A percentile compares a stretch with the other conserved stretches of the same genome.
phyloP scores from a whole-genome alignment of 306 rosid genomes.

The Acacia melanoxylon region DNA sequence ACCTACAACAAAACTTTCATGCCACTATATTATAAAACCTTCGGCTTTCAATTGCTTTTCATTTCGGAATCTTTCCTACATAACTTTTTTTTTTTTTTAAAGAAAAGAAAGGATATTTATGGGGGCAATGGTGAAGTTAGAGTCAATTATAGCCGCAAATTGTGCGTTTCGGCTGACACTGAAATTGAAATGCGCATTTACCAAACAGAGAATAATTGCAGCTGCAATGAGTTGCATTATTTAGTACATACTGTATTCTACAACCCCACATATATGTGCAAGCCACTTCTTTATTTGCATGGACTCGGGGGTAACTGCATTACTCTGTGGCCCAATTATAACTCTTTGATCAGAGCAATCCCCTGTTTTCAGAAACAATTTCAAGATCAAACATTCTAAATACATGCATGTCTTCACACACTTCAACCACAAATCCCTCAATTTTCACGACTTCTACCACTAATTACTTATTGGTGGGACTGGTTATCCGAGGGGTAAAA shows the following conservation, averaged over 20 bases:
- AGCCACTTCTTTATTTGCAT: not conserved
- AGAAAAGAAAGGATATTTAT: not conserved
- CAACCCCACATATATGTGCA: not conserved
- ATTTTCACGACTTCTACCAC: not conserved
- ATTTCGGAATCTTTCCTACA: not conserved
- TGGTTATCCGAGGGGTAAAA: too few species aligned
- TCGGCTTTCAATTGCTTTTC: not conserved
- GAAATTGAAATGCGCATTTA: not conserved
- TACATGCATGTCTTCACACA: not conserved
- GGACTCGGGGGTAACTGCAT: too few species aligned
- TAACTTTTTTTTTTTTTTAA: not conserved
- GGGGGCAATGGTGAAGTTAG: not conserved
- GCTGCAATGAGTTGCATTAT: not conserved
- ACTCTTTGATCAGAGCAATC: not conserved
- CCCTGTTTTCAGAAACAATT: not conserved
- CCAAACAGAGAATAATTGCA: not conserved
- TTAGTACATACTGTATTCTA: not conserved
- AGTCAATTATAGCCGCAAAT: not conserved
- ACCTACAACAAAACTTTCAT: too few species aligned
- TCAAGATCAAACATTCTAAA: not conserved
- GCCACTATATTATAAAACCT: too few species aligned
- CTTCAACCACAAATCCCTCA: not conserved
- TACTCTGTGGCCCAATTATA: not conserved
- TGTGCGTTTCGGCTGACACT: not conserved
- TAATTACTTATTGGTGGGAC: not conserved